Evolutionary conservation across 495 filamentous ascomycete species (phyloP).

Genomic region (Neurospora sp.): DNA sequence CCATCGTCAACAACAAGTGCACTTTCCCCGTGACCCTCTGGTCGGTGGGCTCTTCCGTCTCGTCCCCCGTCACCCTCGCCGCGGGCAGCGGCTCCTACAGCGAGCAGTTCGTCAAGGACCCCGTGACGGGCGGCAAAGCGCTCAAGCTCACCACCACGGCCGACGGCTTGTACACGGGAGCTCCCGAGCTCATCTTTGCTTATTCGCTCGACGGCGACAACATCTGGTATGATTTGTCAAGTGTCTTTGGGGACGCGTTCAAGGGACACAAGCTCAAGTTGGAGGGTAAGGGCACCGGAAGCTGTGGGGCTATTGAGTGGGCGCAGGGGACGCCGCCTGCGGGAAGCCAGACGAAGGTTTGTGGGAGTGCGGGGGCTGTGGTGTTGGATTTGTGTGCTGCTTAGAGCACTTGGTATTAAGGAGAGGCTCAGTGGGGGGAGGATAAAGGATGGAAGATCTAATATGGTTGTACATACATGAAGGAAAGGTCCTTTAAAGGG

Average conservation of each 20-base stretch:
- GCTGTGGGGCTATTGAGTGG: constrained; percentile 43
- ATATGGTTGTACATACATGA: neutral
- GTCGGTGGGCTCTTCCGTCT: constrained; percentile 43
- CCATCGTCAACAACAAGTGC: constrained; percentile 45
- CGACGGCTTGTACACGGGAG: constrained; percentile 45
- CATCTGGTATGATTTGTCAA: constrained; percentile 48
- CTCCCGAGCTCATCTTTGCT: constrained; percentile 43
- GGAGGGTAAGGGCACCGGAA: constrained; percentile 22
- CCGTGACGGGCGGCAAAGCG: constrained; percentile 42
- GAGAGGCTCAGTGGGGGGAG: neutral
- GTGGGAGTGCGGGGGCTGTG: constrained; percentile 24
- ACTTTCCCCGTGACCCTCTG: constrained; percentile 39
- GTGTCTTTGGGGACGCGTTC: constrained; percentile 48
- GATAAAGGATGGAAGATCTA: neutral
- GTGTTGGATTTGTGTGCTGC: constrained; percentile 23
- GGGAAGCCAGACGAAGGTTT: constrained; percentile 44
- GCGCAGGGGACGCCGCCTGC: constrained; percentile 35
- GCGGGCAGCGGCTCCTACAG: constrained; percentile 27
- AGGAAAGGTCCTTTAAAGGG: no score
- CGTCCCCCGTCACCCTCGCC: constrained; percentile 28
- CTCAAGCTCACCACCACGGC: constrained; percentile 43
- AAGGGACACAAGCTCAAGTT: constrained; percentile 34
- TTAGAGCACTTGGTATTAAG: neutral
- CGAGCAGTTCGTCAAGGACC: constrained; percentile 36
- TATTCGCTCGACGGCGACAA: constrained; percentile 40